Percentiles rank a stretch among this genome's conserved stretches.
These are phyloP conservation scores for Solanum chacoense DNA, from an alignment of 305 asterid genomes.

Conservation along the genomic window DNA sequence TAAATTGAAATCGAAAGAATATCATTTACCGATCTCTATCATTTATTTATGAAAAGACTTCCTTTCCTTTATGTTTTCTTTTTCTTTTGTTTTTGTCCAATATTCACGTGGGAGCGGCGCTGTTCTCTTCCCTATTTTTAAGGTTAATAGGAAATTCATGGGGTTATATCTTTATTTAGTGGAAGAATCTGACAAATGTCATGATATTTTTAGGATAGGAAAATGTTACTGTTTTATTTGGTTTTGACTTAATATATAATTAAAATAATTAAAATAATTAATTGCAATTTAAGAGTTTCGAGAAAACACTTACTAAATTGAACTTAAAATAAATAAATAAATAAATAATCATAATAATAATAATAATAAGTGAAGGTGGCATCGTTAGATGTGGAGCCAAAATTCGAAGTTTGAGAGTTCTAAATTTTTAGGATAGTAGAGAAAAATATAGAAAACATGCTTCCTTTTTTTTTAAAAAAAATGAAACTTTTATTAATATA, in stretches of 20 bases:
- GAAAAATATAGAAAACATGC: too few species aligned
- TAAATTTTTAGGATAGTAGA: too few species aligned
- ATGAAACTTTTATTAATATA: too few species aligned
- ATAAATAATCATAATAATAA: too few species aligned
- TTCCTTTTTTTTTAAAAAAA: too few species aligned
- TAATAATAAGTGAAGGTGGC: background rate
- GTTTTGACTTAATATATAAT: background rate
- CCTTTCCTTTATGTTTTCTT: background rate
- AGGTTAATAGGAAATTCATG: background rate
- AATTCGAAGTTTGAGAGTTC: too few species aligned
- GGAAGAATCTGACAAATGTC: background rate
- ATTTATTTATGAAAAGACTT: background rate
- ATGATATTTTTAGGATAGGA: background rate
- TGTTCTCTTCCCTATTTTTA: background rate
- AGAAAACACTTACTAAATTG: background rate
- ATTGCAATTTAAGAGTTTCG: background rate
- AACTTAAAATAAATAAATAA: background rate
- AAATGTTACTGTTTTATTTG: background rate
- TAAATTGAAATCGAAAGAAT: too few species aligned
- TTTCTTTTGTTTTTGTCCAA: background rate
- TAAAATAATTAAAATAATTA: too few species aligned
- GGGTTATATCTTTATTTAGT: background rate
- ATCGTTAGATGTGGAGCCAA: background rate
- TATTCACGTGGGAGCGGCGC: background rate
- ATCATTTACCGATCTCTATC: background rate